Conservation (phyloP, 129 eudicot genomes). For the Erigeron canadensis region DNA sequence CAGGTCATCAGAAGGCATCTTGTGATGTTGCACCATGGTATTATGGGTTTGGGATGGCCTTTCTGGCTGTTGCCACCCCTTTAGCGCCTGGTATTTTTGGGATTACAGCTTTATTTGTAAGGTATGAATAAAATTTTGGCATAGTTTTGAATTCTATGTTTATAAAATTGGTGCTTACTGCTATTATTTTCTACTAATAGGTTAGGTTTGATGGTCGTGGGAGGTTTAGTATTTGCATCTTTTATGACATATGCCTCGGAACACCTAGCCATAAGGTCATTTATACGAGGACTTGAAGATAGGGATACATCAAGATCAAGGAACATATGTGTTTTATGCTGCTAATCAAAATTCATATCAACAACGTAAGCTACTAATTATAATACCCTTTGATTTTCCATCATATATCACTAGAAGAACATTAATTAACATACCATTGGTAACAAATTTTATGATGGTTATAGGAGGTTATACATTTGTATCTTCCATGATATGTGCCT, state of each 20-base stretch:
- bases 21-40: conserved; percentile 72
- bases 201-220: conserved; percentile 77
- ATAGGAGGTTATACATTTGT: conserved; percentile 64
- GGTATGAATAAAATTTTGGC: conserved; percentile 39
- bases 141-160: neutral
- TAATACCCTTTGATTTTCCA: neutral
- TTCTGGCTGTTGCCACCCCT: conserved; percentile 66
- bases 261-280: conserved; percentile 72
- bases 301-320: conserved; percentile 62
- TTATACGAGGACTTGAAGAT: conserved; percentile 68
- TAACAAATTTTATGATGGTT: conserved; percentile 40
- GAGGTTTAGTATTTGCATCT: conserved; percentile 72
- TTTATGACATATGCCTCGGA: conserved; percentile 86
- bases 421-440: neutral
- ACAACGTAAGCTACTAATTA: conserved; percentile 13
- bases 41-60: conserved; percentile 76
- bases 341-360: conserved; percentile 14
- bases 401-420: no score
- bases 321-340: conserved; percentile 59
- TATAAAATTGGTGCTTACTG: conserved; percentile 4
- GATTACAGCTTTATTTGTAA: conserved; percentile 67
- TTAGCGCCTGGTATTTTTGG: conserved; percentile 73
- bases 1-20: conserved; percentile 77
- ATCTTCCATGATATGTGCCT: conserved; percentile 68
- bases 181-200: conserved; percentile 36